Percentiles rank a stretch among this genome's conserved stretches.
phyloP scores from a whole-genome alignment of 1,284 basidiomycete species.

The Puccinia triticina region DNA sequence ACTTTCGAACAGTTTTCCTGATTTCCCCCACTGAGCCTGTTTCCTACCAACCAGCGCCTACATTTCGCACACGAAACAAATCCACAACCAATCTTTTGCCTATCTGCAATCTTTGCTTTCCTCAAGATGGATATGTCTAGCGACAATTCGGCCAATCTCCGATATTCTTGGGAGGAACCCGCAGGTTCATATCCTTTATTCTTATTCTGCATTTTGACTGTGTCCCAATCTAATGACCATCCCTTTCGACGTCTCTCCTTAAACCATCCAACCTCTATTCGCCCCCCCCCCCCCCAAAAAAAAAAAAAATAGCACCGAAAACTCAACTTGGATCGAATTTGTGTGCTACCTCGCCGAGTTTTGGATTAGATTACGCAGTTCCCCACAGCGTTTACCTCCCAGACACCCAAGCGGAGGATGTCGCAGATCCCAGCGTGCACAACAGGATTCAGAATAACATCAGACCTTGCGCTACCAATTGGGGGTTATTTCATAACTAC shows the following conservation, averaged over 20 bases:
- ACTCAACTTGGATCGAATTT: neutral
- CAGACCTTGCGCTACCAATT: conserved; percentile 8
- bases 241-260: neutral
- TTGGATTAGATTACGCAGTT: neutral
- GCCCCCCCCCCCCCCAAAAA: neutral
- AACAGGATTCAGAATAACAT: neutral
- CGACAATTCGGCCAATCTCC: conserved; percentile 11
- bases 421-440: conserved; percentile 10
- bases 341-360: neutral
- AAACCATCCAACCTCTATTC: neutral
- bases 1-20: neutral
- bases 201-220: neutral
- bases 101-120: neutral
- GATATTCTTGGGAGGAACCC: neutral
- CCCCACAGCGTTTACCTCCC: neutral
- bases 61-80: neutral
- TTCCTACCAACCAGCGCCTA: neutral
- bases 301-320: neutral
- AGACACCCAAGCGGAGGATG: neutral
- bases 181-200: conserved; percentile 3
- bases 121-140: neutral
- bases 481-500: conserved; percentile 8
- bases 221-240: neutral
- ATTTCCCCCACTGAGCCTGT: neutral
- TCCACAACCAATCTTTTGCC: neutral